phyloP scores from a whole-genome alignment of 139 green algal species.

The Nannochloris sp. region DNA sequence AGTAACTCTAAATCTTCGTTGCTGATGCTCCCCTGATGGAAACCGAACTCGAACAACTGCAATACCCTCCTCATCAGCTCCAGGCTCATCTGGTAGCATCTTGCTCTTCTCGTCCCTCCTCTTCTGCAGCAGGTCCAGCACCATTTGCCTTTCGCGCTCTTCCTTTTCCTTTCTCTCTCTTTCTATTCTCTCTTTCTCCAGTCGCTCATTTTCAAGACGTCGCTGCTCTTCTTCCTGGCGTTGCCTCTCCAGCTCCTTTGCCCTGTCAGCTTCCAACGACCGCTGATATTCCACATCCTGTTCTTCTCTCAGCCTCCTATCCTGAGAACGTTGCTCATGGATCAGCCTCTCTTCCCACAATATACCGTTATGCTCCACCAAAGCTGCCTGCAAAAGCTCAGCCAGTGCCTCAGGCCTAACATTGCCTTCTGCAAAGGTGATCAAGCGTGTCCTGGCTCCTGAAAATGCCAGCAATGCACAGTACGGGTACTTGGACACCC shows the following conservation, averaged over 20 bases:
- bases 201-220: background rate
- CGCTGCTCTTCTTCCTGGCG: slow-evolving; percentile 5
- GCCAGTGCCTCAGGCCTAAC: slow-evolving; percentile 10
- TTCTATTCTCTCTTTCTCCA: slow-evolving; percentile 25
- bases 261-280: slow-evolving; percentile 50
- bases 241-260: slow-evolving; percentile 22
- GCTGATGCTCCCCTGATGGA: slow-evolving; percentile 51
- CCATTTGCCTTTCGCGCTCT: too few relatives aligned
- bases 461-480: slow-evolving; percentile 53
- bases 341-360: slow-evolving; percentile 25
- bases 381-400: slow-evolving; percentile 12
- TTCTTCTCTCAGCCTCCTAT: slow-evolving; percentile 53
- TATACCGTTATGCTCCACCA: slow-evolving; percentile 16
- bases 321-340: slow-evolving; percentile 32
- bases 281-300: slow-evolving; percentile 71
- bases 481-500: slow-evolving; percentile 52
- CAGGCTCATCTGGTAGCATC: slow-evolving; percentile 44
- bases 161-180: slow-evolving; percentile 26
- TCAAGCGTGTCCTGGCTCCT: slow-evolving; percentile 36
- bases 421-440: slow-evolving; percentile 35
- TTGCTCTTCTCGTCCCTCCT: background rate
- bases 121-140: slow-evolving; percentile 24
- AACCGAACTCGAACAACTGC: slow-evolving; percentile 51
- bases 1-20: slow-evolving; percentile 46
- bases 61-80: slow-evolving; percentile 12